Base-by-base conservation (phyloP, 257 asterid genomes). In the Marsdenia floribunda region DNA sequence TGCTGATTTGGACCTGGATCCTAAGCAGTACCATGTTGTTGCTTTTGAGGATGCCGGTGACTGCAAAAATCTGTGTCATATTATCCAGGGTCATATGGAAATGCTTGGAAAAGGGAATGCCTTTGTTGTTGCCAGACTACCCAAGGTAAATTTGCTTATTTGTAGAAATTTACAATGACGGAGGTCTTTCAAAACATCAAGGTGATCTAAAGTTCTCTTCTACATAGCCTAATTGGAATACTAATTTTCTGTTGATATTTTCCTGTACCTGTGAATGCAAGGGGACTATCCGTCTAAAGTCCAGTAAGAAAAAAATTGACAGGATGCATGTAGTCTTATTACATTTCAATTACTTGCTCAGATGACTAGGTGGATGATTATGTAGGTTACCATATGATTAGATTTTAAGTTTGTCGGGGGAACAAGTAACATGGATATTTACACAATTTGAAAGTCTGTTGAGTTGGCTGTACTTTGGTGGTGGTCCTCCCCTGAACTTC, bases 31-130 rank as follows among this genome's bases (percentile, higher is more conserved):
- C 80, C 98, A 95, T 22, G 87, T 92, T 57, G 87, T 95, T 85
- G 97, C 93, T 73, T 95, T 95, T 68, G 97, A 90, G 85, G 90
- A 95, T 85, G 89, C 98, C 71, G 87, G 91, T 57, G 97, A 95
- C 74, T 83, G 94, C 87, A 95, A 90, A 86, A 90, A 91, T 42
- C 86, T 95, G 76, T 92, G 98, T 82, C 88, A 90, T 85, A 89
- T 90, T 58, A 84, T 95, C 82, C 96, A 92, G 83, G 88, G 91
- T 64, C 94, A 87, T 78, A 75, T 92, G 96, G 97, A 95, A 80
- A 72, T 90, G 87, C 86, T 92, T 3, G 97, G 97, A 59, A 88
- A 81, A 35, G 99, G 99, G 76, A 84, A 83, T 68, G 96, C 97
- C 59, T 90, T 89, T 80, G 96, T 90, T 72, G 87, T 95, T 76